Evolutionary conservation across 805 yeast genomes (phyloP).

Genomic region (Hagleromyces aurorensis): DNA sequence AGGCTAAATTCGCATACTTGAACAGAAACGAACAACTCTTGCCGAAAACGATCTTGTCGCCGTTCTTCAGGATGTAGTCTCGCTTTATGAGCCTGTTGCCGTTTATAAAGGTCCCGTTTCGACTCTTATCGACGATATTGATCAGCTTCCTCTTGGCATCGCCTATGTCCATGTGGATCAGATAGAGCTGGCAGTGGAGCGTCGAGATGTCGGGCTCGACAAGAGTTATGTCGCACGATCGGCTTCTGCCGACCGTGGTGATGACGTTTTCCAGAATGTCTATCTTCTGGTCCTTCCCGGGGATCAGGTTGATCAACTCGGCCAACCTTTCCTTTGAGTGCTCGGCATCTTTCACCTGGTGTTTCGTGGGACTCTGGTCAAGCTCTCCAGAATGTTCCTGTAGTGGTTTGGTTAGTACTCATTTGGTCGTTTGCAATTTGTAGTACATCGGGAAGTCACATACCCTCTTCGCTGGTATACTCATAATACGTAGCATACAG

Average conservation of each 20-base stretch:
- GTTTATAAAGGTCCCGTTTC: slow-evolving; percentile 64
- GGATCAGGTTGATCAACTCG: slow-evolving; percentile 25
- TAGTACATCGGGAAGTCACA: slow-evolving; percentile 1
- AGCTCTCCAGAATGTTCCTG: slow-evolving; percentile 8
- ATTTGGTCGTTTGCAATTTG: neutral
- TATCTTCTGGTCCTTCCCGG: slow-evolving; percentile 28
- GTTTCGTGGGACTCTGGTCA: slow-evolving; percentile 11
- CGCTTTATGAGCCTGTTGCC: slow-evolving; percentile 44
- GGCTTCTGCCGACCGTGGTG: slow-evolving; percentile 45
- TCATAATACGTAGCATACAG: too few relatives aligned
- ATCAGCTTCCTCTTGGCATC: slow-evolving; percentile 32
- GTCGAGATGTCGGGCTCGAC: slow-evolving; percentile 58
- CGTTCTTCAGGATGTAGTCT: slow-evolving; percentile 46
- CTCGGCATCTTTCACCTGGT: slow-evolving; percentile 8
- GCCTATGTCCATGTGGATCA: slow-evolving; percentile 33
- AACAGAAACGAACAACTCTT: slow-evolving; percentile 45
- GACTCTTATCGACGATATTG: slow-evolving; percentile 44
- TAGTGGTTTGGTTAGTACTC: slow-evolving; percentile 2
- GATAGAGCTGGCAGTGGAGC: slow-evolving; percentile 48
- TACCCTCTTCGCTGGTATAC: slow-evolving; percentile 9
- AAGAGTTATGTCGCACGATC: slow-evolving; percentile 49
- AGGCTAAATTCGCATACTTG: slow-evolving; percentile 34
- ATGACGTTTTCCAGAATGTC: slow-evolving; percentile 30
- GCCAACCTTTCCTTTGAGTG: slow-evolving; percentile 12
- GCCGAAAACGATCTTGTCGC: slow-evolving; percentile 55